Percentiles rank a stretch among this genome's conserved stretches.
Evolutionary conservation across 2,329 filamentous ascomycete species (phyloP).

Genomic region (Knufia fluminis): DNA sequence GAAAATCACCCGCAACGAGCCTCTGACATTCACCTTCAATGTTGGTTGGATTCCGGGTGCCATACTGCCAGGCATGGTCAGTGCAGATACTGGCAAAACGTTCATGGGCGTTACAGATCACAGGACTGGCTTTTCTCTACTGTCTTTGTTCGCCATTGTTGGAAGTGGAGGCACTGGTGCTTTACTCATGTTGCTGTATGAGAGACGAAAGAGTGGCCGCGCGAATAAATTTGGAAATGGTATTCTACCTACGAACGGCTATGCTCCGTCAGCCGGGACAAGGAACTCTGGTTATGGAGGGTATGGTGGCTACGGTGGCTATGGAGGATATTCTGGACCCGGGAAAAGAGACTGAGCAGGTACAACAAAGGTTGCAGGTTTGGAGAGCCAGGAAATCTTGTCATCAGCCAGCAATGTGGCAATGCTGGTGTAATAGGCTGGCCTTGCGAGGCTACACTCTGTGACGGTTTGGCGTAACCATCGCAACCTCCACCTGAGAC

Average conservation of each 20-base stretch:
- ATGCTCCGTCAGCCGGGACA: slow-evolving; percentile 1
- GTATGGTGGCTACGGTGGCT: slow-evolving; percentile 21
- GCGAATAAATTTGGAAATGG: slow-evolving; percentile 19
- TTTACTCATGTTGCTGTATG: slow-evolving; percentile 22
- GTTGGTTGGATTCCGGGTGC: slow-evolving; percentile 60
- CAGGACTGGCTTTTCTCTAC: slow-evolving; percentile 21
- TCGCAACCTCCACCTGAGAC: no score
- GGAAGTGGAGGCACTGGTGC: slow-evolving; percentile 23
- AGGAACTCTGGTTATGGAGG: slow-evolving; percentile 22
- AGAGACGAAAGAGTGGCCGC: slow-evolving; percentile 21
- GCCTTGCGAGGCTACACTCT: no score
- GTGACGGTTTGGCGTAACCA: no score
- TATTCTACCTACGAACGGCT: slow-evolving; percentile 11
- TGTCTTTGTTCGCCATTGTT: slow-evolving; percentile 22
- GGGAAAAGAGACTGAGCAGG: slow-evolving; percentile 22
- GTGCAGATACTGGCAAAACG: slow-evolving; percentile 14
- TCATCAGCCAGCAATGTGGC: no score
- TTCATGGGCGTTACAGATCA: slow-evolving; percentile 20
- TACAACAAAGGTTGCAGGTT: neutral
- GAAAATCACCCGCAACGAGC: slow-evolving; percentile 78
- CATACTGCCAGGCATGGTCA: slow-evolving; percentile 23
- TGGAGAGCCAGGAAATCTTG: no score
- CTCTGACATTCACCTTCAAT: slow-evolving; percentile 66
- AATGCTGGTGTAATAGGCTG: no score
- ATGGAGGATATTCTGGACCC: slow-evolving; percentile 10